Evolutionary conservation across 2,329 filamentous ascomycete species (phyloP).

Genomic region (Ploettnerulaceae sp.): DNA sequence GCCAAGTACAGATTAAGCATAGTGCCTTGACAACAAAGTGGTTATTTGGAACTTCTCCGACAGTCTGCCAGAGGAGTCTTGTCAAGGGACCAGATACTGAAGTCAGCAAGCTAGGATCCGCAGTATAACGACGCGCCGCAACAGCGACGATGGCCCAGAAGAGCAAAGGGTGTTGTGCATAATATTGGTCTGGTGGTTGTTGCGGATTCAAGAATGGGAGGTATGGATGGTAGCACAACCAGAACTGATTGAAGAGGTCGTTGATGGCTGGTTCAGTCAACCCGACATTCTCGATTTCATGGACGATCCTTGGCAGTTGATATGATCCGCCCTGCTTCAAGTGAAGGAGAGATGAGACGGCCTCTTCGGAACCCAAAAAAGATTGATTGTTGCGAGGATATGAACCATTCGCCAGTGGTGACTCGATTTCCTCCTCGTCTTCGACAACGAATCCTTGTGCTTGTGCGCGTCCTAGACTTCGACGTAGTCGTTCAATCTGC

Average conservation of each 20-base stretch:
- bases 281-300: conserved; percentile 55
- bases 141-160: conserved; percentile 83
- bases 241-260: conserved; percentile 69
- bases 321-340: conserved; percentile 60
- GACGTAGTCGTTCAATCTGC: conserved; percentile 66
- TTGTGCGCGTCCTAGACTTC: conserved; percentile 56
- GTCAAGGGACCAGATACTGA: conserved; percentile 65
- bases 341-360: conserved; percentile 60
- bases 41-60: conserved; percentile 71
- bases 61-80: conserved; percentile 69
- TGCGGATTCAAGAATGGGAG: conserved; percentile 67
- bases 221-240: conserved; percentile 70
- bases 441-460: conserved; percentile 51
- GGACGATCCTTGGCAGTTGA: conserved; percentile 27
- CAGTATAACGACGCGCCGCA: conserved; percentile 64
- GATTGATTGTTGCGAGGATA: conserved; percentile 57
- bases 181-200: conserved; percentile 67
- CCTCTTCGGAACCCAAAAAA: conserved; percentile 64
- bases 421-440: conserved; percentile 53
- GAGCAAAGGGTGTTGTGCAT: conserved; percentile 70
- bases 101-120: conserved; percentile 56
- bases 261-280: conserved; percentile 59
- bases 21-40: conserved; percentile 79
- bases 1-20: conserved; percentile 77
- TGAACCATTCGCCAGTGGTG: conserved; percentile 52